Evolutionary conservation across 805 yeast genomes (phyloP).

Genomic region (Metschnikowia peoriensis): DNA sequence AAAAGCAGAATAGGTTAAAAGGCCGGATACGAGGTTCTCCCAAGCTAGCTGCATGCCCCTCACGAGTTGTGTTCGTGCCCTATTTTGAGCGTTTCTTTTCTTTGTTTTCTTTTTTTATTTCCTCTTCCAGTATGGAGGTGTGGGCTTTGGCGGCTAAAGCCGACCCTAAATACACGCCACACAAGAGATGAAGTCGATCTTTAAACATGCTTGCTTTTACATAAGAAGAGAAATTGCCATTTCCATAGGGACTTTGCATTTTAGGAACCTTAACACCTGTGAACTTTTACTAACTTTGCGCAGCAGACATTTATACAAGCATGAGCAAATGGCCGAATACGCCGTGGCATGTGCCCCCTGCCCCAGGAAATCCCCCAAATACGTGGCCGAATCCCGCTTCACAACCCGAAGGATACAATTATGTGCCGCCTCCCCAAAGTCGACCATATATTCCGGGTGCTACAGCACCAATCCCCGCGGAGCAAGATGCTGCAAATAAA

Average conservation of each 20-base stretch:
- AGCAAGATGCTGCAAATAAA: not conserved
- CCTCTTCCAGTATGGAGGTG: no score
- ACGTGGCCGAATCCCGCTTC: constrained; percentile 1
- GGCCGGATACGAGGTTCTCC: no score
- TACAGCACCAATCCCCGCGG: not conserved
- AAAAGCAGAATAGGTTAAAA: no score
- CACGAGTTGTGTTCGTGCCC: no score
- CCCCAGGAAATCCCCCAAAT: constrained; percentile 1
- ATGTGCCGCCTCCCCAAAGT: constrained; percentile 10
- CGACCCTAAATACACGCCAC: no score
- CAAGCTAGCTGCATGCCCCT: no score
- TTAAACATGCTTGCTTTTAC: no score
- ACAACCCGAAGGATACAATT: constrained; percentile 5
- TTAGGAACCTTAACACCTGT: not conserved
- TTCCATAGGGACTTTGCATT: not conserved
- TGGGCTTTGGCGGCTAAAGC: no score
- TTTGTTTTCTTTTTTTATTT: no score
- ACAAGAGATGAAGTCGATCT: no score
- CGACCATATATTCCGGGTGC: not conserved
- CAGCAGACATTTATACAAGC: not conserved
- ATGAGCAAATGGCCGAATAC: constrained; percentile 21
- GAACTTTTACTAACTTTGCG: constrained; percentile 1
- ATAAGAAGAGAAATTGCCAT: not conserved
- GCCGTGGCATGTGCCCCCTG: constrained; percentile 10
- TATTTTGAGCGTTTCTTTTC: no score